Evolutionary conservation across 2,329 filamentous ascomycete genomes (phyloP), one percentile per base, ranked within the genome.

Genomic region (Penicillium sumatraense): DNA sequence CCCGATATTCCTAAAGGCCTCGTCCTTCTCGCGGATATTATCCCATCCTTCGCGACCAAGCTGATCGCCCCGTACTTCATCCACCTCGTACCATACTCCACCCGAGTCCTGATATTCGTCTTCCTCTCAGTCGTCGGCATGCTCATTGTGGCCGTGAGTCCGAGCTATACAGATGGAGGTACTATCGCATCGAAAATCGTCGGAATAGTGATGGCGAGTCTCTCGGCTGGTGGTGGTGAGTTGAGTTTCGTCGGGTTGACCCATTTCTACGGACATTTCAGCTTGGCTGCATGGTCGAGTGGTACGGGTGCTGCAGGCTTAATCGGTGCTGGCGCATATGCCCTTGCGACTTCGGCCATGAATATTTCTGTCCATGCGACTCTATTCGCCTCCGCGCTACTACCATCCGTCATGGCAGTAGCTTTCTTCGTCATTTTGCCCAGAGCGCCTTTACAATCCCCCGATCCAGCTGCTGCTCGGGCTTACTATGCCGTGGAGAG

Each of bases 31-130:
- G 92, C 92, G 72, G 92, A 97, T 73, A 91, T 98, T 51, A 80
- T 96, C 20, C 95, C 95, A 1, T 92, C 90, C 10, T 96, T 99
- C 75, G 73, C 90, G 51, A 90, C 89, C 48, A 98, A 98, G 74
- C 83, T 98, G 46, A 79, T 91, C 67, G 91, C 91, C 0, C 95
- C 95, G 0, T 97, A 98, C 80, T 93, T 96, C 66, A 96, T 98
- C 69, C 91, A 97, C 71, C 81, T 84, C 54, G 83, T 98, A 8
- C 89, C 93, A 0, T 98, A 98, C 75, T 80, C 82, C 20, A 67
- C 87, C 2, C 90, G 95, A 8, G 85, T 96, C 54, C 68, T 91
- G 42, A 73, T 88, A 48, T 91, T 96, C 71, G 90, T 89, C 58
- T 79, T 79, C 1, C 78, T 96, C 2, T 96, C 93, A 0, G 84